Evolutionary conservation across 2,329 filamentous ascomycete species (phyloP), one percentile per base, ranked within the genome.

Genomic region (Ceratocystis eucalypticola): DNA sequence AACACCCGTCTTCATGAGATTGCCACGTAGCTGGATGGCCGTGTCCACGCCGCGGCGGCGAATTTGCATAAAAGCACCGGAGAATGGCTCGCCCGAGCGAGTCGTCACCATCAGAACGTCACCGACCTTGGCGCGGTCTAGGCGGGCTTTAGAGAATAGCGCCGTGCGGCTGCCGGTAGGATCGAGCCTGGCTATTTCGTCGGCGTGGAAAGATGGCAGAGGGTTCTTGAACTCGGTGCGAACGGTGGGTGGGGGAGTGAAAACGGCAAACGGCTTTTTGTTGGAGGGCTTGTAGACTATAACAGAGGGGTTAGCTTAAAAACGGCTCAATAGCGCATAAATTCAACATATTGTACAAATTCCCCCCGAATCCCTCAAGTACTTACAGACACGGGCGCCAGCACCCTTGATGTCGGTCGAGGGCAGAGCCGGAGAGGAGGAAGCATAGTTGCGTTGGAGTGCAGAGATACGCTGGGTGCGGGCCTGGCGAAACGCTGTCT

Each of bases 41-140:
- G 91, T 96, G 77, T 97, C 93, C 68, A 94, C 84, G 68, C 91
- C 91, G n/a, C 88, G 83, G 65, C 91, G 83, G 66, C 92, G 88
- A 74, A 99, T 92, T 73, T 88, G 88, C 74, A 99, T 80, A 72
- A 89, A 88, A 15, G 94, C 90, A 50, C 94, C 94, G 1, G 91
- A 84, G 74, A 96, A 96, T 5, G 93, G 90, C 75, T 97, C 93
- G 69, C 85, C 89, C 17, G 78, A 74, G 75, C 87, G 88, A 72
- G 90, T 88, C 53, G 90, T 90, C 61, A 96, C 89, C 72, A 95
- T 90, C 45, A 99, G 82, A 70, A 99, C 89, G 76, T 99, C 94
- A 72, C 94, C 94, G 1, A 88, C 84, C 72, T 88, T 87, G 66
- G 88, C 91, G 72, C 86, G 84, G 75, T 96, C 91, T 41, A 83